phyloP scores from a whole-genome alignment of 768 basidiomycete genomes.

The Lactifluus subvellereus region DNA sequence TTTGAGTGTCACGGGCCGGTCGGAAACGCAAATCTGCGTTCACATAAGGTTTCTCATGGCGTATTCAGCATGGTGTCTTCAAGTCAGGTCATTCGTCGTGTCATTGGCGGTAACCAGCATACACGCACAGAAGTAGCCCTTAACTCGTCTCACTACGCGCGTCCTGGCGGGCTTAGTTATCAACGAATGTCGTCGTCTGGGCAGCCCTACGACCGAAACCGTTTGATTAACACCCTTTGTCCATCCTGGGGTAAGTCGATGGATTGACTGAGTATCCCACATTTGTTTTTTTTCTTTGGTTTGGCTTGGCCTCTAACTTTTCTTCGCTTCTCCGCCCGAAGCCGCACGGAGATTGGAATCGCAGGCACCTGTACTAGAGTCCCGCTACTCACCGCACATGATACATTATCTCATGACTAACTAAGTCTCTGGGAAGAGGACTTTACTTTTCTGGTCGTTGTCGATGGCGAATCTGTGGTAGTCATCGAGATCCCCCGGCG shows the following conservation, averaged over 20 bases:
- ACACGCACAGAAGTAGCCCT: too few relatives aligned
- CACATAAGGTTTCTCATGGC: too few relatives aligned
- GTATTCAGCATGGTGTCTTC: too few relatives aligned
- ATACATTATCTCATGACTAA: too few relatives aligned
- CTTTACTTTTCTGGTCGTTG: neutral
- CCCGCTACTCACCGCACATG: neutral
- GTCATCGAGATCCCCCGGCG: neutral
- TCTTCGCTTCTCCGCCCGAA: constrained; percentile 4
- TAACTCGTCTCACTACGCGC: too few relatives aligned
- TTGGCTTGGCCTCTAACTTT: neutral
- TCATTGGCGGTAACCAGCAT: too few relatives aligned
- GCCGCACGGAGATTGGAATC: neutral
- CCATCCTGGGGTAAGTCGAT: constrained; percentile 3
- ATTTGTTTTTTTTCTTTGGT: neutral
- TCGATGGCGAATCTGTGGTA: neutral
- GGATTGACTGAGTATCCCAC: neutral
- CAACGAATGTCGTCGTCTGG: neutral
- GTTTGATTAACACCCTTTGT: neutral
- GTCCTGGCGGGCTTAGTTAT: neutral
- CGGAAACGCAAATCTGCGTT: too few relatives aligned
- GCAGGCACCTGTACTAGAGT: neutral
- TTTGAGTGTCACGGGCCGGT: too few relatives aligned
- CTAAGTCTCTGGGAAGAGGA: neutral
- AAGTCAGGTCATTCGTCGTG: too few relatives aligned
- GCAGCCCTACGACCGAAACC: neutral